A percentile compares a stretch with the other conserved stretches of the same genome.
These are phyloP conservation scores for Saccharomyces jurei DNA, from an alignment of 805 yeast genomes.

Conservation along the genomic window DNA sequence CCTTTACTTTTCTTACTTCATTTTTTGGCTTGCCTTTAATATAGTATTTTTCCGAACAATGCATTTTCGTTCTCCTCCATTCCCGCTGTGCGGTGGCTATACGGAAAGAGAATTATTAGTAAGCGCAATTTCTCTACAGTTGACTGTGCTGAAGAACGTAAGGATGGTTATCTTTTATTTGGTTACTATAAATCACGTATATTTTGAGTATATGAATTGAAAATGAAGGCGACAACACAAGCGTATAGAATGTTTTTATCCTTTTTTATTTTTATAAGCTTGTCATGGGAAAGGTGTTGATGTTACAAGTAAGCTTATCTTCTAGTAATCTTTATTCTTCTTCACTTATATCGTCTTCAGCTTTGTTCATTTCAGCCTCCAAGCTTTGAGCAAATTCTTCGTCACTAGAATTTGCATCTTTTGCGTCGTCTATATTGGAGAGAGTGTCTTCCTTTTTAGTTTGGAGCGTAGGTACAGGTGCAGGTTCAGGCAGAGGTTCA, in stretches of 20 bases:
- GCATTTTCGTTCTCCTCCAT: neutral
- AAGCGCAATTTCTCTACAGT: neutral
- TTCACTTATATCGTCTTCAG: slow-evolving; percentile 26
- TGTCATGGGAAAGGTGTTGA: neutral
- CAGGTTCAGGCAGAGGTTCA: neutral
- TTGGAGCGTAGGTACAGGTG: neutral
- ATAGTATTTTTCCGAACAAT: neutral
- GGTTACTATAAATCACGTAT: neutral
- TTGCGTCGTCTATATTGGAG: neutral
- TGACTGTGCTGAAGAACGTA: neutral
- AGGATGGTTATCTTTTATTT: neutral
- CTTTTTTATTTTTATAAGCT: neutral
- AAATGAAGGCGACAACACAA: slow-evolving; percentile 1
- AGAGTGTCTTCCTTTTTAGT: neutral
- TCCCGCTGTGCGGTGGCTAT: neutral
- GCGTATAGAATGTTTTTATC: neutral
- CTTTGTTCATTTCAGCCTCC: slow-evolving; percentile 28
- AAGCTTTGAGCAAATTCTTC: slow-evolving; percentile 30
- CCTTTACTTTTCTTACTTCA: neutral
- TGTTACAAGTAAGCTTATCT: neutral
- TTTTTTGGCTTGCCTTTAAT: neutral
- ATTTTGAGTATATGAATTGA: neutral
- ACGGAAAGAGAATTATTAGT: neutral
- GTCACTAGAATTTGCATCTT: slow-evolving; percentile 24
- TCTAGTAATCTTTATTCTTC: slow-evolving; percentile 15